A percentile compares a stretch with the other conserved stretches of the same genome.
Conservation (phyloP, 23 red algal species). For the Gracilaria vermiculophylla region DNA sequence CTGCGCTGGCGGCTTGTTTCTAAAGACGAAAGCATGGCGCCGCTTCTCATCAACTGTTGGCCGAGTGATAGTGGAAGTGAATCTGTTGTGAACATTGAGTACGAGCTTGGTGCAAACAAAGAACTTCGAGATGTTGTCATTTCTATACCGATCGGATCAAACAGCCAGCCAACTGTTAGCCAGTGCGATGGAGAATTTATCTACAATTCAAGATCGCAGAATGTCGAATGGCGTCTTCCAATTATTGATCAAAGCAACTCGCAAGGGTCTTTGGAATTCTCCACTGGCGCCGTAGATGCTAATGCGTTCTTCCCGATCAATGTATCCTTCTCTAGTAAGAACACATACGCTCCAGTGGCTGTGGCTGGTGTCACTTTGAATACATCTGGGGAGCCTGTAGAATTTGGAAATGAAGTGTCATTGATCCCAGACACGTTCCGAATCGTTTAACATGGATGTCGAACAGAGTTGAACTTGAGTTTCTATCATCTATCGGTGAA, state of each 20-base stretch:
- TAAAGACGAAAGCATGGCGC: constrained; percentile 85
- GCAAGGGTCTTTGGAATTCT: constrained; percentile 86
- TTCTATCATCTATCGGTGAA: too few relatives aligned
- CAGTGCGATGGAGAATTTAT: constrained; percentile 86
- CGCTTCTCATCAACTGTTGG: constrained; percentile 96
- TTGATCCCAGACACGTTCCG: constrained; percentile 64
- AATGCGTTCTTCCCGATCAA: constrained; percentile 89
- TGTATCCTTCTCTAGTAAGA: constrained; percentile 80
- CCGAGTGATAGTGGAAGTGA: constrained; percentile 83
- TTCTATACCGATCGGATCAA: constrained; percentile 71
- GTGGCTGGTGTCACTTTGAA: constrained; percentile 31
- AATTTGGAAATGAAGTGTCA: constrained; percentile 64
- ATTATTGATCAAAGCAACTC: constrained; percentile 79
- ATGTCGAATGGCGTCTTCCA: constrained; percentile 77
- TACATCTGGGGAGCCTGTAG: constrained; percentile 54
- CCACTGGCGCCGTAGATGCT: constrained; percentile 54
- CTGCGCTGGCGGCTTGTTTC: constrained; percentile 86
- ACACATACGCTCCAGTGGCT: constrained; percentile 73
- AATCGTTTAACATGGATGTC: constrained; percentile 40
- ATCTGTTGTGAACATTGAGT: constrained; percentile 91
- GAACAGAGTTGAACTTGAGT: too few relatives aligned
- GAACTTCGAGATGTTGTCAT: constrained; percentile 85
- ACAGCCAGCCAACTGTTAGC: constrained; percentile 70
- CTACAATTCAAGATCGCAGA: constrained; percentile 69
- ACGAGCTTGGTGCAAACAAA: constrained; percentile 73